Conservation (phyloP, 257 asterid species). For the Euphrasia confusa region DNA sequence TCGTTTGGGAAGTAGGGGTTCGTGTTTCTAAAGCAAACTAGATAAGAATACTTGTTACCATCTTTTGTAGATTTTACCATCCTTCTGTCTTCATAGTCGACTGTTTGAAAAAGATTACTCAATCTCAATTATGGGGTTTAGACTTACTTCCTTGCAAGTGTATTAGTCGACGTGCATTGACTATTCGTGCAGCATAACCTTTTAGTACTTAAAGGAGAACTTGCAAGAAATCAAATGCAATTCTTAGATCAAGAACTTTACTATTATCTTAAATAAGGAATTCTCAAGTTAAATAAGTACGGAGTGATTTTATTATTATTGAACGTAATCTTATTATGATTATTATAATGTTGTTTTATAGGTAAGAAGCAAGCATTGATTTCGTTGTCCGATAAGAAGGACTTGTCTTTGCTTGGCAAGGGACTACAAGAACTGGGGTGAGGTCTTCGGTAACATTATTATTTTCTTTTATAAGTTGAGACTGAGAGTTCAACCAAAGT, state of each 20-base stretch:
- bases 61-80: neutral
- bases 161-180: neutral
- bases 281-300: no score
- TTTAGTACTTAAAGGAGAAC: neutral
- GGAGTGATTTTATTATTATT: no score
- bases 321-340: no score
- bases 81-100: neutral
- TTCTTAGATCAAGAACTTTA: neutral
- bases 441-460: constrained; percentile 1
- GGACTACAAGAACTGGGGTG: constrained; percentile 90
- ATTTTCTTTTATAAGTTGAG: no score
- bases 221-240: constrained; percentile 3
- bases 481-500: no score
- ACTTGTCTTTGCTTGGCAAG: constrained; percentile 65
- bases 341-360: constrained; percentile 20
- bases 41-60: neutral
- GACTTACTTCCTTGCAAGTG: constrained; percentile 8
- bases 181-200: constrained; percentile 8
- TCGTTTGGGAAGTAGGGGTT: neutral
- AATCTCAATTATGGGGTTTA: constrained; percentile 10
- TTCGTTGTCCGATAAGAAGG: constrained; percentile 86
- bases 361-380: constrained; percentile 79
- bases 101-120: constrained; percentile 1
- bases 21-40: constrained; percentile 1
- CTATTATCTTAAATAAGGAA: neutral